Percentiles rank a stretch among this genome's conserved stretches.
Conservation (phyloP, 176 grass and related monocot species). For the Miscanthus lutarioriparius region DNA sequence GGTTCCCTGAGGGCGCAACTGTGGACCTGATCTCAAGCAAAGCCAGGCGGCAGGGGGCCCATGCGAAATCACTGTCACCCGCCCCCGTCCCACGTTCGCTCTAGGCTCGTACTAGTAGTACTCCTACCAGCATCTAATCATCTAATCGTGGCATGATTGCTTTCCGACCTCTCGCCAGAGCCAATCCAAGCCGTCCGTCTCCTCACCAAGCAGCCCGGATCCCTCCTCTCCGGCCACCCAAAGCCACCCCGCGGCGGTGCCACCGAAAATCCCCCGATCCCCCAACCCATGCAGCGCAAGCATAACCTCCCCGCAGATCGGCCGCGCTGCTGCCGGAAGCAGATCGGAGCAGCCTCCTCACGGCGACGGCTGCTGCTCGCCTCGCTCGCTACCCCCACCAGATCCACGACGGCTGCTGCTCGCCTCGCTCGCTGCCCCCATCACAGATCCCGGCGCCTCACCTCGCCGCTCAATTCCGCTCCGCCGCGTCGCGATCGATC, state of each 20-base stretch:
- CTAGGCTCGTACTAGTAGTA: too few relatives aligned
- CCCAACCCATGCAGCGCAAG: neutral
- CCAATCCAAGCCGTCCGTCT: neutral
- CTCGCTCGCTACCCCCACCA: neutral
- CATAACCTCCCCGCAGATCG: conserved; percentile 8
- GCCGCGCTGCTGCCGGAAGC: neutral
- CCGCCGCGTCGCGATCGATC: neutral
- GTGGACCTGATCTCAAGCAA: too few relatives aligned
- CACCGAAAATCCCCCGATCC: neutral
- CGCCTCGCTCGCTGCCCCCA: neutral
- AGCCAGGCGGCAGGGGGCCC: too few relatives aligned
- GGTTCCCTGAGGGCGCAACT: too few relatives aligned
- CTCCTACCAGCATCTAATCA: too few relatives aligned
- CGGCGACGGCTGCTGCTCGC: neutral
- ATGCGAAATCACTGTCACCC: too few relatives aligned
- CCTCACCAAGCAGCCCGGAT: neutral
- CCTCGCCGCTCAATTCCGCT: neutral
- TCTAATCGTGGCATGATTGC: neutral
- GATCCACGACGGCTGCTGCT: neutral
- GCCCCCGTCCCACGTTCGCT: too few relatives aligned
- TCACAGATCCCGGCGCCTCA: neutral
- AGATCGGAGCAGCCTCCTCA: conserved; percentile 18
- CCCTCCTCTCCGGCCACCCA: neutral
- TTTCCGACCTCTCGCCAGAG: neutral
- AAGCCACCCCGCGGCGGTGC: neutral